Conservation (phyloP, 257 asterid genomes). For the Solanum appendiculatum region DNA sequence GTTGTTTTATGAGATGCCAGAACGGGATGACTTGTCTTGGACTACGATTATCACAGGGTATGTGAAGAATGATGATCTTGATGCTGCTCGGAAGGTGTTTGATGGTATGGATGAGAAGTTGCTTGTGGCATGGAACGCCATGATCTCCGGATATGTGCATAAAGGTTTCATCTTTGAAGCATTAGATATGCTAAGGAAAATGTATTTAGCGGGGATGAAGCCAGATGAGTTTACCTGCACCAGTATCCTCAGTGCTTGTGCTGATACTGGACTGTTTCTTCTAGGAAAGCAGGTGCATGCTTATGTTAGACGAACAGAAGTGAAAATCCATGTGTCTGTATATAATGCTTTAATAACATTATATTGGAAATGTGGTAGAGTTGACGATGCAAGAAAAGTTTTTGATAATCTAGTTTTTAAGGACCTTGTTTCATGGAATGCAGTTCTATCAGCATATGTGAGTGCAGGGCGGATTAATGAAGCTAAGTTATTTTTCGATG, state of each 20-base stretch:
- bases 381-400: constrained; percentile 37
- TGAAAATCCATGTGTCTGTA: constrained; percentile 38
- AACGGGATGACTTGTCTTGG: constrained; percentile 54
- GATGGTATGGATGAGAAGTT: constrained; percentile 54
- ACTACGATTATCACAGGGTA: constrained; percentile 65
- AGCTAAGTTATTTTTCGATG: constrained; percentile 38
- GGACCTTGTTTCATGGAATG: constrained; percentile 67
- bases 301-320: constrained; percentile 38
- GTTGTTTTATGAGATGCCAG: constrained; percentile 41
- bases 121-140: constrained; percentile 68
- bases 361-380: constrained; percentile 52
- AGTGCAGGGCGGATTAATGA: constrained; percentile 32
- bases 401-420: constrained; percentile 31
- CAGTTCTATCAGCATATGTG: constrained; percentile 52
- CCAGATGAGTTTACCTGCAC: constrained; percentile 56
- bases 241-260: constrained; percentile 50
- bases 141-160: constrained; percentile 68
- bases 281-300: constrained; percentile 66
- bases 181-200: constrained; percentile 42
- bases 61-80: constrained; percentile 51
- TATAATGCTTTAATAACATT: constrained; percentile 50
- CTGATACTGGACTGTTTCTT: constrained; percentile 43
- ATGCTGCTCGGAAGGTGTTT: constrained; percentile 47
- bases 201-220: constrained; percentile 39
- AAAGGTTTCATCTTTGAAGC: constrained; percentile 42